Percentiles rank a stretch among this genome's conserved stretches.
These are phyloP conservation scores for Talaromyces sp. DNA, from an alignment of 2,329 filamentous ascomycete species.

Conservation along the genomic window DNA sequence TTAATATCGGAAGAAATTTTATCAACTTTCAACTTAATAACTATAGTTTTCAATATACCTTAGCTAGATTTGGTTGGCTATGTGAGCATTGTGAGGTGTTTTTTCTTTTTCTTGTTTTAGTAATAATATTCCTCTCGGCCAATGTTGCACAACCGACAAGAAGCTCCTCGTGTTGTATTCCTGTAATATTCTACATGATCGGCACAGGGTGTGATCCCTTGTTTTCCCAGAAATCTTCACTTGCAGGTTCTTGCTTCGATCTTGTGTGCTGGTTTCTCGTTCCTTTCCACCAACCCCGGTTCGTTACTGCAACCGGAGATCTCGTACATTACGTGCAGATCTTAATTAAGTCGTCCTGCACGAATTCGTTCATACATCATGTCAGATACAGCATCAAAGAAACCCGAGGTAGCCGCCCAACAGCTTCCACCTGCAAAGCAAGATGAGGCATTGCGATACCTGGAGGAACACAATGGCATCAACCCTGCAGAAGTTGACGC, in stretches of 20 bases:
- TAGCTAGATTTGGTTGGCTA: not conserved
- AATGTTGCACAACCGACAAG: not conserved
- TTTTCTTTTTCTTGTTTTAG: not conserved
- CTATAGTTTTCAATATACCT: not conserved
- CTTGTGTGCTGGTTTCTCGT: not conserved
- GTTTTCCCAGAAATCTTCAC: not conserved
- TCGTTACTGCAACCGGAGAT: not conserved
- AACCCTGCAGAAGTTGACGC: constrained; percentile 20
- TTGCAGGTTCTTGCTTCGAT: not conserved
- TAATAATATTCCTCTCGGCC: not conserved
- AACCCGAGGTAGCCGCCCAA: not conserved
- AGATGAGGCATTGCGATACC: constrained; percentile 33
- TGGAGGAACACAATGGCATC: constrained; percentile 30
- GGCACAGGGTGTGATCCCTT: not conserved
- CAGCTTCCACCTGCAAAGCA: constrained; percentile 14
- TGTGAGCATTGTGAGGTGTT: not conserved
- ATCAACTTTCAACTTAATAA: too few species aligned
- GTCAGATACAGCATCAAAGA: constrained; percentile 1
- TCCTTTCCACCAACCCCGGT: not conserved
- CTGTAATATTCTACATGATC: not conserved
- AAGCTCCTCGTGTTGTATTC: not conserved
- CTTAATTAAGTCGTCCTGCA: not conserved
- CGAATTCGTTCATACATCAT: not conserved
- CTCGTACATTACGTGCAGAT: not conserved
- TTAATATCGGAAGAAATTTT: not conserved